A percentile compares a stretch with the other conserved stretches of the same genome.
Evolutionary conservation across 2,329 filamentous ascomycete species (phyloP).

Genomic region (Fusarium algeriense): DNA sequence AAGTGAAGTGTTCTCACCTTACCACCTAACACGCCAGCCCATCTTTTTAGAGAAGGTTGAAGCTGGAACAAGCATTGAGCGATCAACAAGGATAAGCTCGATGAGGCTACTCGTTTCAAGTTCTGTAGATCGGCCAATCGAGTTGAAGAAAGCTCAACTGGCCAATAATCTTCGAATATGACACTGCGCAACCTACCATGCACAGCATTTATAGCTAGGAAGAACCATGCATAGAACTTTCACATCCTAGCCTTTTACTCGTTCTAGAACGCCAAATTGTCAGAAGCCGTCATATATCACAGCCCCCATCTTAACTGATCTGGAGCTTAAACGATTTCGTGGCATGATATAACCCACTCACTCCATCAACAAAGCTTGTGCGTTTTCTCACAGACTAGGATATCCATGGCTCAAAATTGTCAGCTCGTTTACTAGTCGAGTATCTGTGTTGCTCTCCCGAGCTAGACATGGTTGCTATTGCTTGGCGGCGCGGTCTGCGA

Average conservation of each 20-base stretch:
- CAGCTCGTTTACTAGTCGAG: background rate
- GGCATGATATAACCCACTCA: background rate
- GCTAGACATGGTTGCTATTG: slow-evolving; percentile 14
- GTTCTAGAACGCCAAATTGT: background rate
- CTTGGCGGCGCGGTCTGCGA: background rate
- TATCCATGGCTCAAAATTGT: background rate
- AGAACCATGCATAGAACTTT: background rate
- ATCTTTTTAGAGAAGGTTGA: background rate
- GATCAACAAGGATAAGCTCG: slow-evolving; percentile 10
- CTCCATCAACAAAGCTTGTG: background rate
- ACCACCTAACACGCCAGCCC: too few species aligned
- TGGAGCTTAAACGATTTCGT: background rate
- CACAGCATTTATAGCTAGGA: slow-evolving; percentile 4
- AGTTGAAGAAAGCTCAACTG: background rate
- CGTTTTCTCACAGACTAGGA: background rate
- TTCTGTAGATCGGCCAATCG: slow-evolving; percentile 21
- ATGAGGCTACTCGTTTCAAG: slow-evolving; percentile 13
- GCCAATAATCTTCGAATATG: slow-evolving; percentile 8
- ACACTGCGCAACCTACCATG: slow-evolving; percentile 12
- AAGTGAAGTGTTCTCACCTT: background rate
- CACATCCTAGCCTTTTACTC: background rate
- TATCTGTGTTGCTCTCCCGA: background rate
- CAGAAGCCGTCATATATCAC: background rate
- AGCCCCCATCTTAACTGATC: background rate
- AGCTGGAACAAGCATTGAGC: background rate